These are phyloP conservation scores for Aspergillus sclerotioniger DNA, from an alignment of 495 filamentous ascomycete genomes.

Conservation along the genomic window DNA sequence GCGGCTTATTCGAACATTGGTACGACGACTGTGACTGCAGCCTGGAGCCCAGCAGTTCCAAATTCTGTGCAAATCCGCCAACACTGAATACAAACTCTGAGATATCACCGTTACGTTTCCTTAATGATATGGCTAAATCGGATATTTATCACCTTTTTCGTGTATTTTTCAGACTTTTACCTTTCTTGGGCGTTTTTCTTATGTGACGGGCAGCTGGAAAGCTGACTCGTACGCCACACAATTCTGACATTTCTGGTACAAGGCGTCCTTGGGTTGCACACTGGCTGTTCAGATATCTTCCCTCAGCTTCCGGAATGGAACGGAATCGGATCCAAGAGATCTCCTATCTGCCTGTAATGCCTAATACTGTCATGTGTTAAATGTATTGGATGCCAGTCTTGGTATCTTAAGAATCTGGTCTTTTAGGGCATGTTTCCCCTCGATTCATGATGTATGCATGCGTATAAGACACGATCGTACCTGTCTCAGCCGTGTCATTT, in stretches of 20 bases:
- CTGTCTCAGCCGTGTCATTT: neutral
- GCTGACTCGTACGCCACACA: neutral
- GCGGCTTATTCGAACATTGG: neutral
- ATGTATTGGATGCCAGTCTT: neutral
- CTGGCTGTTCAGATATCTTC: neutral
- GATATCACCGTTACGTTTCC: constrained; percentile 7
- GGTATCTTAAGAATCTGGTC: neutral
- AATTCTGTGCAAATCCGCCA: neutral
- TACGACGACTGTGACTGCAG: neutral
- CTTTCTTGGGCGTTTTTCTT: neutral
- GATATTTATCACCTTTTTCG: neutral
- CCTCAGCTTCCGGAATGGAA: neutral
- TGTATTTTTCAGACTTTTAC: neutral
- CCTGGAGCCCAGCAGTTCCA: constrained; percentile 4
- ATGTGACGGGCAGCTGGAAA: neutral
- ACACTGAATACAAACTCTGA: neutral
- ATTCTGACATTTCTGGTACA: neutral
- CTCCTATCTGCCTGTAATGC: neutral
- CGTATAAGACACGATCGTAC: neutral
- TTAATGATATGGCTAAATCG: neutral
- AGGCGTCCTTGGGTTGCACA: neutral
- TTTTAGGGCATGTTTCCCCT: neutral
- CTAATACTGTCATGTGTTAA: neutral
- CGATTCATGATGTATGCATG: neutral
- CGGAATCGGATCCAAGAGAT: neutral